A percentile compares a stretch with the other conserved stretches of the same genome.
These are phyloP conservation scores for Naegleria fowleri DNA, from an alignment of 208 protist genomes.

Conservation along the genomic window DNA sequence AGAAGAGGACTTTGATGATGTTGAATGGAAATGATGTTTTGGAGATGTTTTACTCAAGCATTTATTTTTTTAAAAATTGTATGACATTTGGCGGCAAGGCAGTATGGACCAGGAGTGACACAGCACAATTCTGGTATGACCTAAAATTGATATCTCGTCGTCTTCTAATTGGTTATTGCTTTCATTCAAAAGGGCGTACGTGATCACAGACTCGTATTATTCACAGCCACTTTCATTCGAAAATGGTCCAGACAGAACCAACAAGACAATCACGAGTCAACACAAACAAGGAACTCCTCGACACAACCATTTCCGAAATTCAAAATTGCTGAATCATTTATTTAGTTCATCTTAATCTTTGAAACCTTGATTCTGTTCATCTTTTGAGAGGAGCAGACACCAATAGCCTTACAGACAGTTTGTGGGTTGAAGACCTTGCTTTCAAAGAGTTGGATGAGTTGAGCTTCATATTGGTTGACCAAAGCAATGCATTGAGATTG, in stretches of 20 bases:
- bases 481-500: not conserved
- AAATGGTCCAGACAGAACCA: too few relatives aligned
- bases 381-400: not conserved
- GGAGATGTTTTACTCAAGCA: not conserved
- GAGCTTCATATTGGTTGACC: not conserved
- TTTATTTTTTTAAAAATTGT: not conserved
- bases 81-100: not conserved
- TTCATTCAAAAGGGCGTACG: too few relatives aligned
- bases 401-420: conserved; percentile 4
- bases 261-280: too few relatives aligned
- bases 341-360: conserved; percentile 6
- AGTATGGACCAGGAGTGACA: too few relatives aligned
- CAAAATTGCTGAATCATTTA: not conserved
- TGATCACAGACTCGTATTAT: too few relatives aligned
- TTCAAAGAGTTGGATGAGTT: not conserved
- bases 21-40: not conserved
- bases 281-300: too few relatives aligned
- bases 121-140: too few relatives aligned
- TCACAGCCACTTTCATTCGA: too few relatives aligned
- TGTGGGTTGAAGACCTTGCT: not conserved
- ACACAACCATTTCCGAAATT: not conserved
- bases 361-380: not conserved
- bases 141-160: too few relatives aligned
- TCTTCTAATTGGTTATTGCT: too few relatives aligned
- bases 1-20: too few relatives aligned